Evolutionary conservation across 1,139 yeast species (phyloP), one percentile per base, ranked within the genome.

Genomic region (Yamadazyma sp.): DNA sequence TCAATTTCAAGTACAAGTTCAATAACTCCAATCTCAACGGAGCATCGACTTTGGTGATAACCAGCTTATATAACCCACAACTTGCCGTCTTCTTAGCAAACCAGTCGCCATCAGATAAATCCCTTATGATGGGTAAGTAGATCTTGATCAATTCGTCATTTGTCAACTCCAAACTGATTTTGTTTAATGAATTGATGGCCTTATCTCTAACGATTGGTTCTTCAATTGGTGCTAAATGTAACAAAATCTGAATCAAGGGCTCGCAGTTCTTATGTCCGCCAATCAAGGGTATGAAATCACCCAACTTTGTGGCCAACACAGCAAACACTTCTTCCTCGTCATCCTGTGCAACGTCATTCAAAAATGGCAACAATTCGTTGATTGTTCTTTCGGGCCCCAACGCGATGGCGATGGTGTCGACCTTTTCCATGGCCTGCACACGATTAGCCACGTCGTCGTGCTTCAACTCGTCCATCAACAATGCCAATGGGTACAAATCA

Each of bases 321-420:
- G 97, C 88, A 62, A 92, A 83, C 7, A 94, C 96, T 64, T 94
- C 99, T 62, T 94, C 99, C 64, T 94, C 98, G 60, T 94, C 99
- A 55, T 92, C 99, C 52, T 92, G 96, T 9, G 97, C 91, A 33
- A 89, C 98, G 53, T 86, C 87, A 47, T 63, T 66, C 48, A 94
- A 75, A 59, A 92, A 92, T 27, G 98, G 98, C 44, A 94, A 73
- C 57, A 94, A 75, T 62, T 94, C 98, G 37, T 77, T 75, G 45
- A 96, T 76, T 14, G 98, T 87, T 58, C 98, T 78, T 59, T 88
- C 96, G 7, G 95, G 94, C 8, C 98, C 98, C 47, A 94, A 71
- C 2, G 98, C 98, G 46, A 89, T 72, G 34, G 98, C 96, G 58
- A 94, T 92, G 31, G 97, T 91, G 50, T 92, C 95, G 50, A 94